phyloP scores from a whole-genome alignment of 2,329 filamentous ascomycete species.

The Catunica adiposa region DNA sequence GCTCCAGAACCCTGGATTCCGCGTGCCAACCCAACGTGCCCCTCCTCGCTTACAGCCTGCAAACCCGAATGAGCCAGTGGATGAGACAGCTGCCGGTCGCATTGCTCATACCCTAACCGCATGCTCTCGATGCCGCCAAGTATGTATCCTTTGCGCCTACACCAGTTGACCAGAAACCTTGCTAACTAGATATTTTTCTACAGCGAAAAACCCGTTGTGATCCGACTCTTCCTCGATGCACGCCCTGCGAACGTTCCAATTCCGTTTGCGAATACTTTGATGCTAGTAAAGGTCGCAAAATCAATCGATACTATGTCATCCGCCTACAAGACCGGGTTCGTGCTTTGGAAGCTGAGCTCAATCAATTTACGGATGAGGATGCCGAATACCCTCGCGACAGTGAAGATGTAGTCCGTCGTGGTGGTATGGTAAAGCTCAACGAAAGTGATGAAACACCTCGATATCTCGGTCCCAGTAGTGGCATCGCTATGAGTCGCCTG shows the following conservation, averaged over 20 bases:
- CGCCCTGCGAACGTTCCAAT: slow-evolving; percentile 82
- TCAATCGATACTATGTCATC: slow-evolving; percentile 83
- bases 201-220: slow-evolving; percentile 95
- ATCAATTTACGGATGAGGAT: slow-evolving; percentile 62
- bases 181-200: not conserved
- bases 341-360: slow-evolving; percentile 65
- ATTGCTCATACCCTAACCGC: slow-evolving; percentile 68
- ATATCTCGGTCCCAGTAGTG: slow-evolving; percentile 84
- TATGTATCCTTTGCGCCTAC: slow-evolving; percentile 20
- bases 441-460: slow-evolving; percentile 74
- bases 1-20: slow-evolving; percentile 1
- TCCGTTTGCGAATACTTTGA: slow-evolving; percentile 93
- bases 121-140: slow-evolving; percentile 65
- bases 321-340: slow-evolving; percentile 77
- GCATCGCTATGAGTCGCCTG: slow-evolving; percentile 83
- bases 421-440: slow-evolving; percentile 68
- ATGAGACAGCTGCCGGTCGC: slow-evolving; percentile 29
- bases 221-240: slow-evolving; percentile 75
- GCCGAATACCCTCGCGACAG: slow-evolving; percentile 50
- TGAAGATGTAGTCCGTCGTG: slow-evolving; percentile 75
- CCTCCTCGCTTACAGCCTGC: slow-evolving; percentile 13
- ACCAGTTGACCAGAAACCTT: not conserved
- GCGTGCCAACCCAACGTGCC: slow-evolving; percentile 7
- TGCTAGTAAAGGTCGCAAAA: slow-evolving; percentile 66
- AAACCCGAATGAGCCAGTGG: slow-evolving; percentile 13